Conservation (phyloP, 331 rosid genomes). For the Quercus tomentella region DNA sequence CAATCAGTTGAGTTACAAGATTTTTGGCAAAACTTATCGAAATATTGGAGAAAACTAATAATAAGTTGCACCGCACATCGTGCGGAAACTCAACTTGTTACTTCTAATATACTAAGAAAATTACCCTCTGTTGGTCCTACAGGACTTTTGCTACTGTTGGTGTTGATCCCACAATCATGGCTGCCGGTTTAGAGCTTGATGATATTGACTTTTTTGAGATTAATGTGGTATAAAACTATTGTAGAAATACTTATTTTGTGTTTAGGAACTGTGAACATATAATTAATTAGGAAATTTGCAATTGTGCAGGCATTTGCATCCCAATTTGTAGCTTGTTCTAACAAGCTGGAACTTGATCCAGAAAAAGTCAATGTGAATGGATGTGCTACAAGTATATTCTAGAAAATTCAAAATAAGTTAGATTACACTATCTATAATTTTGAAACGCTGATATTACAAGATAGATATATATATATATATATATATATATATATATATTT, state of each 20-base stretch:
- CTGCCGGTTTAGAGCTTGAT: constrained; percentile 85
- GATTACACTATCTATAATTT: neutral
- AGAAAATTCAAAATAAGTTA: neutral
- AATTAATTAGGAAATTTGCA: constrained; percentile 15
- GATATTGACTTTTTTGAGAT: constrained; percentile 93
- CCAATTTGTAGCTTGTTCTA: constrained; percentile 81
- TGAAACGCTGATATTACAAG: neutral
- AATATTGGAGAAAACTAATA: too few relatives aligned
- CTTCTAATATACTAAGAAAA: neutral
- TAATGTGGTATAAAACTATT: constrained; percentile 64
- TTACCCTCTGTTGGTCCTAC: constrained; percentile 8
- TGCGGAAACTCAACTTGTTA: neutral
- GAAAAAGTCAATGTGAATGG: constrained; percentile 92
- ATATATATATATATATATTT: too few relatives aligned
- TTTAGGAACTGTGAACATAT: neutral
- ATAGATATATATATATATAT: too few relatives aligned
- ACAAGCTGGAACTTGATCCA: constrained; percentile 84
- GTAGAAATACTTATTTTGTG: neutral
- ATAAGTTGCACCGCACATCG: too few relatives aligned
- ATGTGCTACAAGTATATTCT: constrained; percentile 82
- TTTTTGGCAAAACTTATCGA: too few relatives aligned
- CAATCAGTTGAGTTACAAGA: too few relatives aligned
- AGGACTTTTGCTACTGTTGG: constrained; percentile 89
- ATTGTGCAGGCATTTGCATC: constrained; percentile 77
- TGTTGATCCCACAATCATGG: constrained; percentile 94